These are phyloP conservation scores for Saprolegnia parasitica DNA, from an alignment of 352 stramenopile species.

Conservation along the genomic window DNA sequence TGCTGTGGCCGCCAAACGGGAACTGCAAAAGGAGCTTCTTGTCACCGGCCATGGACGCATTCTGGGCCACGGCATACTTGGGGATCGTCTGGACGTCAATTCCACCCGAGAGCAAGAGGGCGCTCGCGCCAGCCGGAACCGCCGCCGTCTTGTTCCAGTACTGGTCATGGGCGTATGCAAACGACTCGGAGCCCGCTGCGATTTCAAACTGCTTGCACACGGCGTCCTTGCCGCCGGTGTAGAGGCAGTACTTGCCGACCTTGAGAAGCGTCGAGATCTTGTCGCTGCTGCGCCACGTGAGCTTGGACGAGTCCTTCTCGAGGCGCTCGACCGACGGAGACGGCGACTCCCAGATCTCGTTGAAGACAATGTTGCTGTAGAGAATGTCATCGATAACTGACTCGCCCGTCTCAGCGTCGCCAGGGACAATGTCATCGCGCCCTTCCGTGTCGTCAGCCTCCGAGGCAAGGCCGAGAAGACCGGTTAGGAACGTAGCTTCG, in stretches of 20 bases:
- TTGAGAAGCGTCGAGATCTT: too few relatives aligned
- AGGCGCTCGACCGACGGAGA: too few relatives aligned
- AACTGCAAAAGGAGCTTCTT: background rate
- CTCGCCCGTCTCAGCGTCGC: too few relatives aligned
- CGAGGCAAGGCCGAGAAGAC: too few relatives aligned
- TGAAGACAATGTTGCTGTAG: constrained; percentile 71
- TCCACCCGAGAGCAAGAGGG: constrained; percentile 50
- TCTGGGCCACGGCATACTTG: constrained; percentile 50
- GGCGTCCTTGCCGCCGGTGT: background rate
- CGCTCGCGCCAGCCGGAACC: constrained; percentile 40
- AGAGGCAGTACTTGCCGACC: constrained; percentile 11
- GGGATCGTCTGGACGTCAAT: constrained; percentile 54
- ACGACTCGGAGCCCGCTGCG: too few relatives aligned
- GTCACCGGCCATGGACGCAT: constrained; percentile 2
- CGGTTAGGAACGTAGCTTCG: too few relatives aligned
- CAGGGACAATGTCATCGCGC: too few relatives aligned
- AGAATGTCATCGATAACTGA: constrained; percentile 58
- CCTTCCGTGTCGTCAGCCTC: too few relatives aligned
- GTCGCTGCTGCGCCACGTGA: background rate
- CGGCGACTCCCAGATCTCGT: constrained; percentile 62
- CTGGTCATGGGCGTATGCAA: constrained; percentile 48
- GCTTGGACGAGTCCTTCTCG: too few relatives aligned
- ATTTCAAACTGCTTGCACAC: constrained; percentile 7
- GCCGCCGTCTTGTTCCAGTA: constrained; percentile 63
- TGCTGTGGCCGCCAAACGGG: constrained; percentile 9